Evolutionary conservation across 441 rosid genomes (phyloP), one percentile per base, ranked within the genome.

Genomic region (Populus trichocarpa): DNA sequence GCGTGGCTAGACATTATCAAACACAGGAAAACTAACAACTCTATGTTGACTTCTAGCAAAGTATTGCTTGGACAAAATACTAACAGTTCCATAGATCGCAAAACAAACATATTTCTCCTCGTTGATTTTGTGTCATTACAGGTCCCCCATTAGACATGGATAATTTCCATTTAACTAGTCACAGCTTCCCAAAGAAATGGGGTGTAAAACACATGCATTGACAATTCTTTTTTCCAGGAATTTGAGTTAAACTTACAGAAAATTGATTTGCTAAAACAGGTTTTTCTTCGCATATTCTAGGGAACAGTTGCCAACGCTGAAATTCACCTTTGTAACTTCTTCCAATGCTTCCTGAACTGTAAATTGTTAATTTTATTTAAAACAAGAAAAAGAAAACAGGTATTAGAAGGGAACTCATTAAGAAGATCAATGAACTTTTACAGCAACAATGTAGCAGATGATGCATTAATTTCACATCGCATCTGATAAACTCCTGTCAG

Each of bases 321-420:
- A 96, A 94, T 89, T 94, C 98, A 80, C 99, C 98, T 83, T 84
- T 90, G 80, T 84, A 91, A 84, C 97, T 91, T 84, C 98, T 91
- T 80, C 97, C 98, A 71, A 96, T 93, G 91, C 99, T 94, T 75
- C 99, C 98, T 26, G 89, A 86, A 28, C 99, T 90, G 85, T 50
- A 67, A 75, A 42, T 67, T 64, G 57, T 35, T 23, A 22, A 40
- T 61, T 64, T 78, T 38, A 53, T 30, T 75, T 46, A 63, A 30
- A 30, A 30, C 32, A 30, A 30, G 32, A 30, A 30, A 28, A 71
- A 25, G 53, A 71, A 32, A 8, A 42, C 66, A 32, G 28, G 14
- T 6, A 50, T 69, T 28, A 46, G 33, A 81, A 67, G 38, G 50
- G 22, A 26, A 69, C 50, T 23, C 64, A 23, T 25, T 40, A 77